Evolutionary conservation across 75 land plant genomes (phyloP).

Genomic region (Sequoiadendron giganteum): DNA sequence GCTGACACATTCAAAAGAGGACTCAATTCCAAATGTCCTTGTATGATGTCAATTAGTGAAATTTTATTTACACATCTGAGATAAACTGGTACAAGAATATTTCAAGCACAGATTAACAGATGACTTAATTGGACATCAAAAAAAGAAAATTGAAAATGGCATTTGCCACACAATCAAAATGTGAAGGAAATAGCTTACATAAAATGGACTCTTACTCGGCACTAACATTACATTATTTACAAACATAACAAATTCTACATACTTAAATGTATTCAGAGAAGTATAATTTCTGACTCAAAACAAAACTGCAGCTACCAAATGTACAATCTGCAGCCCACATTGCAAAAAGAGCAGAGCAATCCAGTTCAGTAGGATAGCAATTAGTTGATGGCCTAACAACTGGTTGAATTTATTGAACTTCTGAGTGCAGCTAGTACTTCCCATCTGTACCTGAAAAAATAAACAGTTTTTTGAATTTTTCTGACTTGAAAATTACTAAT

Average conservation of each 20-base stretch:
- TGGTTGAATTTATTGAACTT: not conserved
- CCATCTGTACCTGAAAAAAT: constrained; percentile 9
- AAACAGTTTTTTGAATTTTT: not conserved
- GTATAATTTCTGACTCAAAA: not conserved
- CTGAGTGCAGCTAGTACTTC: not conserved
- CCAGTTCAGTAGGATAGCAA: not conserved
- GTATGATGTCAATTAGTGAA: not conserved
- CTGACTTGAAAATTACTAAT: not conserved
- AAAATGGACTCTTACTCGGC: not conserved
- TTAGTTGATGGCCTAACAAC: not conserved
- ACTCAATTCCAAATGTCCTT: too few relatives aligned
- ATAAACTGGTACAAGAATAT: not conserved
- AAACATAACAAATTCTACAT: not conserved
- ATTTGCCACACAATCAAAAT: not conserved
- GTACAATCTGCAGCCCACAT: constrained; percentile 3
- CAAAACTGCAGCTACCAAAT: not conserved
- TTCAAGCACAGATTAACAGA: not conserved
- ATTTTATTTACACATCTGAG: not conserved
- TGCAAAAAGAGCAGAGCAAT: not conserved
- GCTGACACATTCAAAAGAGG: too few relatives aligned
- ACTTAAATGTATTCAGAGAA: not conserved
- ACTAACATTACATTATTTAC: constrained; percentile 2
- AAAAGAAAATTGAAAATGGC: not conserved
- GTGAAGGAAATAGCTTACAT: not conserved
- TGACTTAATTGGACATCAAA: not conserved